These are phyloP conservation scores for Caulochytrium protostelioides DNA, from an alignment of 371 early-diverging fungal species.

Conservation along the genomic window DNA sequence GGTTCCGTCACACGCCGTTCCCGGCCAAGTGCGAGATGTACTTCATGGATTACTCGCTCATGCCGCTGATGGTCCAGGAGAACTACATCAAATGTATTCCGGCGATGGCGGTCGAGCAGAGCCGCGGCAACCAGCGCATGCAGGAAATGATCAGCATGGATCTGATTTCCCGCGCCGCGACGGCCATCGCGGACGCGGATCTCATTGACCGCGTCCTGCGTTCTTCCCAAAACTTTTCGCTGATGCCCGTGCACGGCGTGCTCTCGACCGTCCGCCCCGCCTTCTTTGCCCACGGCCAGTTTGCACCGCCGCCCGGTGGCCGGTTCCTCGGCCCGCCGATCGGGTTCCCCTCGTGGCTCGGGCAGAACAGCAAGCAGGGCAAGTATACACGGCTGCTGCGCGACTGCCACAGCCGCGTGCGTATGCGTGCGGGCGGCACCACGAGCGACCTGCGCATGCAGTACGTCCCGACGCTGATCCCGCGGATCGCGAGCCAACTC, in stretches of 20 bases:
- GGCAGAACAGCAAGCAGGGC: conserved; percentile 64
- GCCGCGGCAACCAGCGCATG: conserved; percentile 4
- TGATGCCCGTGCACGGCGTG: conserved; percentile 79
- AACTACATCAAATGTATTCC: conserved; percentile 25
- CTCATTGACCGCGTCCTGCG: conserved; percentile 59
- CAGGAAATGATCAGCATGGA: conserved; percentile 15
- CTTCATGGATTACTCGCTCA: conserved; percentile 75
- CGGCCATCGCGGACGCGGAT: conserved; percentile 74
- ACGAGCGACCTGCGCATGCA: conserved; percentile 59
- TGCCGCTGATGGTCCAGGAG: conserved; percentile 82
- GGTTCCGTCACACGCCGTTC: conserved; percentile 31
- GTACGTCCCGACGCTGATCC: conserved; percentile 55
- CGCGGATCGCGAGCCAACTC: conserved; percentile 40
- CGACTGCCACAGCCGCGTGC: conserved; percentile 66
- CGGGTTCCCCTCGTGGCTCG: conserved; percentile 51
- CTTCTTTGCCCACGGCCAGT: conserved; percentile 36
- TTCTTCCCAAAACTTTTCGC: not conserved
- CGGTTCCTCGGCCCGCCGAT: conserved; percentile 4
- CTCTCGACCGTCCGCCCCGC: conserved; percentile 76
- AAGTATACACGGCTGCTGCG: conserved; percentile 51
- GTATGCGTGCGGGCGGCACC: conserved; percentile 54
- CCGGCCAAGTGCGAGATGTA: conserved; percentile 72
- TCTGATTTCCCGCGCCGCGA: conserved; percentile 55
- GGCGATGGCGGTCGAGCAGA: conserved; percentile 9
- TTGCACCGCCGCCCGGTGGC: not conserved